phyloP scores from a whole-genome alignment of 2,329 filamentous ascomycete species.

The Plectosphaerella cucumerina region DNA sequence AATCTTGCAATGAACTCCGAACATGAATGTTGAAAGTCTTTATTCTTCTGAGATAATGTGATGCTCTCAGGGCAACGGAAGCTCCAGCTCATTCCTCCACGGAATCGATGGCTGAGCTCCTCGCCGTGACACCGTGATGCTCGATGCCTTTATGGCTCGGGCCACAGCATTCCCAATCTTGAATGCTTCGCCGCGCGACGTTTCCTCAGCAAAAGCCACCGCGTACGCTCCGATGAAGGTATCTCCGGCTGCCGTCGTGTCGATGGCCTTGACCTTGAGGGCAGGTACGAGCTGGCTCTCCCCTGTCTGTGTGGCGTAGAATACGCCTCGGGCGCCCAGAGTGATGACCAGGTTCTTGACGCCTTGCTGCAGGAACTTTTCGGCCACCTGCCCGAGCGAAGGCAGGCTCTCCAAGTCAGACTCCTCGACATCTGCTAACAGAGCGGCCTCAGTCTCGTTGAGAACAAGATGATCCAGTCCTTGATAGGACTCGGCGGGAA shows the following conservation, averaged over 20 bases:
- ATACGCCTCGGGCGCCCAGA: slow-evolving; percentile 58
- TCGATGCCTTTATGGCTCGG: slow-evolving; percentile 48
- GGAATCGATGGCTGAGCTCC: slow-evolving; percentile 56
- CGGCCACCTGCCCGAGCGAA: slow-evolving; percentile 31
- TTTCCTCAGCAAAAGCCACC: slow-evolving; percentile 24
- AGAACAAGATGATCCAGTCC: slow-evolving; percentile 64
- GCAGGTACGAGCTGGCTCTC: slow-evolving; percentile 32
- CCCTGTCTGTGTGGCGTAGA: slow-evolving; percentile 39
- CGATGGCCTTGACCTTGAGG: slow-evolving; percentile 54
- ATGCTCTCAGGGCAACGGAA: not conserved
- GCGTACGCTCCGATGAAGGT: slow-evolving; percentile 71
- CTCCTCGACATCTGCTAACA: slow-evolving; percentile 44
- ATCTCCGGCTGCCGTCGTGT: slow-evolving; percentile 72
- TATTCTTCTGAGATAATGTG: too few relatives aligned
- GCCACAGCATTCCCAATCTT: slow-evolving; percentile 37
- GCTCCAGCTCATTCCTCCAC: slow-evolving; percentile 31
- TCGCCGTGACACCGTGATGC: slow-evolving; percentile 46
- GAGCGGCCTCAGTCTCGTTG: slow-evolving; percentile 69
- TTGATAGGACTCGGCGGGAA: slow-evolving; percentile 55
- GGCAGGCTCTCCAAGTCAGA: slow-evolving; percentile 27
- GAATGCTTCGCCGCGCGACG: slow-evolving; percentile 36
- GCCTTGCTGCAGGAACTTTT: slow-evolving; percentile 53
- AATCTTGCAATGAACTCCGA: too few relatives aligned
- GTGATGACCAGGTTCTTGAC: slow-evolving; percentile 65
- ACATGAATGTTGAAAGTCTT: too few relatives aligned